A percentile compares a stretch with the other conserved stretches of the same genome.
phyloP scores from a whole-genome alignment of 352 stramenopile genomes.

The Peronosclerospora sorghi region DNA sequence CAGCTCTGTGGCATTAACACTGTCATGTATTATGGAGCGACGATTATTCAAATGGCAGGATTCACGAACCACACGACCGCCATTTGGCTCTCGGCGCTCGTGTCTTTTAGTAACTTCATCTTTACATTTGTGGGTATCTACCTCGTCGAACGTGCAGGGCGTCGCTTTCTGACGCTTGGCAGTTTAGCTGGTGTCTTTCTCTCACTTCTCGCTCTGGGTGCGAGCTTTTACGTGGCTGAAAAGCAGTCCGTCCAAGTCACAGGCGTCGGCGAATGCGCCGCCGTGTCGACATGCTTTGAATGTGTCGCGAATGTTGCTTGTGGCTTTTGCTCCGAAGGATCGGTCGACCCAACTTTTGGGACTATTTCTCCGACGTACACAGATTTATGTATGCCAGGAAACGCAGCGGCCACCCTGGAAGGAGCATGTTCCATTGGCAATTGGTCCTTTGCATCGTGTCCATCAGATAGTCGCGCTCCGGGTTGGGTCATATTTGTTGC shows the following conservation, averaged over 20 bases:
- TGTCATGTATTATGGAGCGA: conserved; percentile 82
- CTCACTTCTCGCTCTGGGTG: conserved; percentile 15
- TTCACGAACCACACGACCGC: conserved; percentile 59
- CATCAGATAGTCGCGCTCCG: conserved; percentile 19
- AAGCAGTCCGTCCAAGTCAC: conserved; percentile 10
- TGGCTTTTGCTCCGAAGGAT: conserved; percentile 22
- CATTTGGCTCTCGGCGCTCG: conserved; percentile 68
- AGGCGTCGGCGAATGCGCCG: conserved; percentile 25
- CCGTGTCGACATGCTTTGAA: conserved; percentile 47
- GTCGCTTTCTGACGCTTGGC: conserved; percentile 16
- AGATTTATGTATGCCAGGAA: conserved; percentile 22
- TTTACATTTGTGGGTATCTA: conserved; percentile 29
- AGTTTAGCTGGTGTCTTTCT: conserved; percentile 17
- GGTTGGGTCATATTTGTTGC: conserved; percentile 47
- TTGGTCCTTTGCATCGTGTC: conserved; percentile 44
- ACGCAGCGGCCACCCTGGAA: conserved; percentile 1
- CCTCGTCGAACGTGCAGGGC: conserved; percentile 17
- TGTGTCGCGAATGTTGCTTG: conserved; percentile 51
- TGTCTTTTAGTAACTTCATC: conserved; percentile 33
- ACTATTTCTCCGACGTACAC: conserved; percentile 1
- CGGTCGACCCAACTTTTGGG: conserved; percentile 4
- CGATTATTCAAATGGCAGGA: conserved; percentile 72
- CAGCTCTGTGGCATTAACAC: conserved; percentile 84
- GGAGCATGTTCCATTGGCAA: conserved; percentile 12
- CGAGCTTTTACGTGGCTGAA: conserved; percentile 22